Conservation (phyloP, 139 green algal genomes). For the Tetratostichococcus sp. region DNA sequence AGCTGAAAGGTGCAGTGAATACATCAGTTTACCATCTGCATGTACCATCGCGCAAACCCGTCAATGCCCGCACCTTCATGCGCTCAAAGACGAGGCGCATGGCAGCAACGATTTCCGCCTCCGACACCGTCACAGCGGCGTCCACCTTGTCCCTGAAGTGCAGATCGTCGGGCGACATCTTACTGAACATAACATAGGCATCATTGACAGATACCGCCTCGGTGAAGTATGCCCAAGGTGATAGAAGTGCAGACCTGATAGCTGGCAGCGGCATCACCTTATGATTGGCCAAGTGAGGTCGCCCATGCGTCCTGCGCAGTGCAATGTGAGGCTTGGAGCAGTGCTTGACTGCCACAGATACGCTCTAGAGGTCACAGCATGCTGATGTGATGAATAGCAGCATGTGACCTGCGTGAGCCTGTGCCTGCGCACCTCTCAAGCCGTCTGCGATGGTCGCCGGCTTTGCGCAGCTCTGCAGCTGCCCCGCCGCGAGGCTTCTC, state of each 20-base stretch:
- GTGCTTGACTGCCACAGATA: too few species aligned
- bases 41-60: too few species aligned
- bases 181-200: too few species aligned
- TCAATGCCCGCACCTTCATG: slow-evolving; percentile 64
- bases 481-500: slow-evolving; percentile 41
- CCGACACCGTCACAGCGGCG: slow-evolving; percentile 52
- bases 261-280: too few species aligned
- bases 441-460: slow-evolving; percentile 80
- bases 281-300: slow-evolving; percentile 78
- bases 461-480: slow-evolving; percentile 39
- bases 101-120: slow-evolving; percentile 72
- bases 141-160: slow-evolving; percentile 69
- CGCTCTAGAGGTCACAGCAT: too few species aligned
- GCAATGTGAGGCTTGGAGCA: neutral
- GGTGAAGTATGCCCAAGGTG: too few species aligned
- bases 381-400: too few species aligned
- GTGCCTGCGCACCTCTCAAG: slow-evolving; percentile 33
- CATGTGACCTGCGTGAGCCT: neutral
- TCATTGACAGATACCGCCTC: too few species aligned
- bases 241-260: too few species aligned
- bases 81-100: slow-evolving; percentile 74
- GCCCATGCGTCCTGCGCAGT: slow-evolving; percentile 46
- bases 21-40: too few species aligned
- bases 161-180: too few species aligned
- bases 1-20: too few species aligned